Conservation (phyloP, 441 rosid genomes). For the Syzygium syzygioides region DNA sequence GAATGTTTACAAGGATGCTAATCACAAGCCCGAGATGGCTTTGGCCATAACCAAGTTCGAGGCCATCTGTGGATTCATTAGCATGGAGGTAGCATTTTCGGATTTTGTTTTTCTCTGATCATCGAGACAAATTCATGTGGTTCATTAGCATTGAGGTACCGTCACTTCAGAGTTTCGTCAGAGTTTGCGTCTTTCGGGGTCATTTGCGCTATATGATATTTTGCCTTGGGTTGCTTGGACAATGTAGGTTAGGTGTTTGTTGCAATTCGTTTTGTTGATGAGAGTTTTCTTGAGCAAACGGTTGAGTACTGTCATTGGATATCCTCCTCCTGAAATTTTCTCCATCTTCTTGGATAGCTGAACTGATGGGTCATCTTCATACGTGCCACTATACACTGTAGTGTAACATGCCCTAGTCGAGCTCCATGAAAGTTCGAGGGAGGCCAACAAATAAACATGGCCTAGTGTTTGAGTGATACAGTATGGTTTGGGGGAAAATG, state of each 20-base stretch:
- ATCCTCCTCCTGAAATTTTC: neutral
- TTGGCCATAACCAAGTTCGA: slow-evolving; percentile 81
- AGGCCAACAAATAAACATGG: neutral
- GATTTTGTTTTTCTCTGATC: neutral
- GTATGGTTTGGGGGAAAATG: neutral
- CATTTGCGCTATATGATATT: neutral
- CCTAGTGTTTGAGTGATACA: neutral
- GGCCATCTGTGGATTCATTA: slow-evolving; percentile 81
- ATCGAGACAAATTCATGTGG: neutral
- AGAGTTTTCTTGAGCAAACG: neutral
- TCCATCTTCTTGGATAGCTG: neutral
- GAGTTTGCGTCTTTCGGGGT: neutral
- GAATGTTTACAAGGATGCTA: slow-evolving; percentile 62
- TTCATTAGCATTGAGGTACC: neutral
- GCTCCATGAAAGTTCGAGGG: neutral
- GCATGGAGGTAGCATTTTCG: slow-evolving; percentile 44
- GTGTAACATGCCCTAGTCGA: neutral
- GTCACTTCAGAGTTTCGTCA: neutral
- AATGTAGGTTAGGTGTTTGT: neutral
- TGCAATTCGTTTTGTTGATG: neutral
- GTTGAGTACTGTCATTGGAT: neutral
- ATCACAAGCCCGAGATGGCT: slow-evolving; percentile 99
- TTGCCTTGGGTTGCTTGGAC: neutral
- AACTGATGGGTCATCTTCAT: neutral
- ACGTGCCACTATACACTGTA: neutral